Conservation (phyloP, 23 red algal genomes). For the Rhodosorus marinus region DNA sequence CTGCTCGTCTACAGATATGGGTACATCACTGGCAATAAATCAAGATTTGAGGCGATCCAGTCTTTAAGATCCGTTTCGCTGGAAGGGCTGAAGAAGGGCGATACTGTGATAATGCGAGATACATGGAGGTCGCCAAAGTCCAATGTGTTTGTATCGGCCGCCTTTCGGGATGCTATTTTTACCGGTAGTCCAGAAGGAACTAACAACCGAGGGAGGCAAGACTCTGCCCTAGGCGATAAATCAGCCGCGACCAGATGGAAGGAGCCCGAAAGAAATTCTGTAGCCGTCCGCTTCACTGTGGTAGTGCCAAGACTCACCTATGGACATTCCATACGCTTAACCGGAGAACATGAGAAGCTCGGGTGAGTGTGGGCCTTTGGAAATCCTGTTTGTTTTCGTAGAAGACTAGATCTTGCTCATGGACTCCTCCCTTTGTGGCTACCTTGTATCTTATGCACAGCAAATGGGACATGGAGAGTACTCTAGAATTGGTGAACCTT, state of each 20-base stretch:
- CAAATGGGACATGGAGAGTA: neutral
- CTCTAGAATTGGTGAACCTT: neutral
- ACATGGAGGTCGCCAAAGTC: neutral
- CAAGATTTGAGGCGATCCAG: neutral
- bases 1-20: neutral
- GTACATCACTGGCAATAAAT: neutral
- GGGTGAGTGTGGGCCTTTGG: no score
- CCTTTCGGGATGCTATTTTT: neutral
- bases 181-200: no score
- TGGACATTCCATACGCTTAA: neutral
- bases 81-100: neutral
- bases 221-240: neutral
- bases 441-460: no score
- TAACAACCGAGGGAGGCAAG: neutral
- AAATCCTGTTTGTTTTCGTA: no score
- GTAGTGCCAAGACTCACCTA: neutral
- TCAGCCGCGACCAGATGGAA: neutral
- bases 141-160: neutral
- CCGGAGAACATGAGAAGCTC: neutral
- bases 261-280: neutral
- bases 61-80: neutral
- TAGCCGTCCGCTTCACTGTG: neutral
- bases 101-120: neutral
- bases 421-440: no score
- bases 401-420: no score